Base-by-base conservation (phyloP, 768 basidiomycete genomes). In the Termitomyces eurrhizus region DNA sequence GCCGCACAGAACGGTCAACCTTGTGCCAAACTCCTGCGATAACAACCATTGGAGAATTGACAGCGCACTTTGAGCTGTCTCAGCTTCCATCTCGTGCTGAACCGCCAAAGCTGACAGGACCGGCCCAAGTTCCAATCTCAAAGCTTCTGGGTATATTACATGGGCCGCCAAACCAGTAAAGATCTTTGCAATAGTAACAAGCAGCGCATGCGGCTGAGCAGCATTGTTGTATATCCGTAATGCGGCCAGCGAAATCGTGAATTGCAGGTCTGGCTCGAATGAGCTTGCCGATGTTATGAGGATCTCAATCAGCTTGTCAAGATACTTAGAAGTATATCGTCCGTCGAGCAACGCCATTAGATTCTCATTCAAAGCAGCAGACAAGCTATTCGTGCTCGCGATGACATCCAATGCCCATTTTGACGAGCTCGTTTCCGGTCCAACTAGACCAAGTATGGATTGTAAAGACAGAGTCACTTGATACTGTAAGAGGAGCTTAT, bases 41-140 rank as follows among this genome's bases (percentile, higher is more conserved):
- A 75, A 65, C n/a, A 87, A 73, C 86, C 87, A 89, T 56, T 78
- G 74, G n/a, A 89, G 73, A 1, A 83, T 72, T 4, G 75, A 69
- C 18, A 85, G 66, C 9, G 79, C 61, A 7, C 66, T 67, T 26
- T 75, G 74, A 14, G 83, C 77, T 1, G 67, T 73, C 21, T 77
- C 75, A 42, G 65, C 59, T 52, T 77, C 73, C 21, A 83, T 58
- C 12, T 64, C 63, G 4, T 67, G 68, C 24, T 72, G 56, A 26
- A 32, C 66, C 2, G 74, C 66, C 60, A 71, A 74, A 14, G 69
- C 61, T 1, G 70, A 64, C 12, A 80, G 62, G 33, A 69, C 66
- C 33, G 69, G 69, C 18, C 79, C 77, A 46, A 78, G 54, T 63
- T 79, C 77, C 37, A 61, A 59, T 32, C 71, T 71, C 35, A 79